phyloP scores from a whole-genome alignment of 164 flowering plant genomes.

The Annona cherimola region DNA sequence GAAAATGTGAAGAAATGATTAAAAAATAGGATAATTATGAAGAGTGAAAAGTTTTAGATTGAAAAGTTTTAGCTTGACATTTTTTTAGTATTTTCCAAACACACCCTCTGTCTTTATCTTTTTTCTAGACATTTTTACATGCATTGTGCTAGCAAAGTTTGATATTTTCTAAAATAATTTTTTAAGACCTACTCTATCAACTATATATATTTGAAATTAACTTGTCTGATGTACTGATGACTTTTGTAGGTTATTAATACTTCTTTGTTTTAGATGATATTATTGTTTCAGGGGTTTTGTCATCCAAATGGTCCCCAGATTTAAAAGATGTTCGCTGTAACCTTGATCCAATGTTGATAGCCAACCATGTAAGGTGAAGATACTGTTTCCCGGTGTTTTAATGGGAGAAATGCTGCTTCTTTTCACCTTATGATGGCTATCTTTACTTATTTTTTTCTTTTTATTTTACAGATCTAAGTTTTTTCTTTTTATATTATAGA shows the following conservation, averaged over 20 bases:
- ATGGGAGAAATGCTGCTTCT: neutral
- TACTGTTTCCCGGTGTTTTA: neutral
- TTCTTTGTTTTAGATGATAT: slow-evolving; percentile 59
- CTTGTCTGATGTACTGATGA: slow-evolving; percentile 1
- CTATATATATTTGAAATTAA: neutral
- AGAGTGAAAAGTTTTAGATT: no score
- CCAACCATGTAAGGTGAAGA: slow-evolving; percentile 72
- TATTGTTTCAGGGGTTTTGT: slow-evolving; percentile 70
- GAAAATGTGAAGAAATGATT: no score
- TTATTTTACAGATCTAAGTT: neutral
- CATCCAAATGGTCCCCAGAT: slow-evolving; percentile 93
- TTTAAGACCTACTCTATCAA: neutral
- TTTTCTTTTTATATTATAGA: no score
- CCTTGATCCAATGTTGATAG: slow-evolving; percentile 81
- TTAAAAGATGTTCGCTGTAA: slow-evolving; percentile 85
- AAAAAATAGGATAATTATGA: no score
- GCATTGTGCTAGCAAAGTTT: neutral
- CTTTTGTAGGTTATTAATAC: slow-evolving; percentile 1
- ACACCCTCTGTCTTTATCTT: no score
- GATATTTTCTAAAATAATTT: neutral
- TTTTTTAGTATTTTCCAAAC: no score
- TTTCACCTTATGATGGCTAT: neutral
- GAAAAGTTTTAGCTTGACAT: no score
- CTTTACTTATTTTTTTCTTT: neutral
- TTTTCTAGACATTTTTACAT: neutral